Evolutionary conservation across 2,329 filamentous ascomycete genomes (phyloP), one percentile per base, ranked within the genome.

Genomic region (Cadophora luteo-olivacea): DNA sequence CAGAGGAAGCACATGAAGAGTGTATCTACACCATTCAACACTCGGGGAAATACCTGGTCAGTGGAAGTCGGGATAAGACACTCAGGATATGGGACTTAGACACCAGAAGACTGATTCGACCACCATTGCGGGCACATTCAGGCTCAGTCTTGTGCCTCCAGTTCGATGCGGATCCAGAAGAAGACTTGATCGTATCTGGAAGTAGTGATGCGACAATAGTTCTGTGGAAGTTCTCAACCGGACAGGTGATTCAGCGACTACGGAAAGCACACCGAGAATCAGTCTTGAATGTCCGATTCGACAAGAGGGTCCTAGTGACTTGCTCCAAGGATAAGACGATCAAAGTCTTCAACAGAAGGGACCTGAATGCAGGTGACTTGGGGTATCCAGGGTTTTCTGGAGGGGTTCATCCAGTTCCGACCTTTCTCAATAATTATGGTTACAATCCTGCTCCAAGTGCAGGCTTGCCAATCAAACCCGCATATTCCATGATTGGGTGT

Each of bases 311-410:
- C 71, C 85, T 99, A 4, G 93, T 98, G 14, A 99, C 96, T 0
- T 98, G 96, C 76, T 98, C 95, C 61, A 99, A 99, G 79, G 96
- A 99, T 80, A 97, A 94, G 79, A 91, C 91, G 0, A 97, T 99
- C 84, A 97, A 97, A 80, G 90, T 99, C 22, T 99, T 97, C 87
- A 98, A 95, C 78, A 89, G 96, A 5, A 85, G 83, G 22, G 84
- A 89, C 22, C 82, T 97, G n/a, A 82, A 82, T 38, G 83, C 85
- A 54, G 87, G 87, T 25, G 87, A 90, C 41, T 70, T 84, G 2
- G 89, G 88, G 7, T 90, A 89, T 78, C 55, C 80, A 16, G 79
- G 79, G 1, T 75, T 74, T 1, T 68, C 74, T 2, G 72, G 77
- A 12, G 73, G 75, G 0, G 79, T 89, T n/a, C 83, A 86, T 64